Percentiles rank a stretch among this genome's conserved stretches.
Evolutionary conservation across 192 early-diverging fungal species (phyloP).

Genomic region (Globomyces pollinis-pini): DNA sequence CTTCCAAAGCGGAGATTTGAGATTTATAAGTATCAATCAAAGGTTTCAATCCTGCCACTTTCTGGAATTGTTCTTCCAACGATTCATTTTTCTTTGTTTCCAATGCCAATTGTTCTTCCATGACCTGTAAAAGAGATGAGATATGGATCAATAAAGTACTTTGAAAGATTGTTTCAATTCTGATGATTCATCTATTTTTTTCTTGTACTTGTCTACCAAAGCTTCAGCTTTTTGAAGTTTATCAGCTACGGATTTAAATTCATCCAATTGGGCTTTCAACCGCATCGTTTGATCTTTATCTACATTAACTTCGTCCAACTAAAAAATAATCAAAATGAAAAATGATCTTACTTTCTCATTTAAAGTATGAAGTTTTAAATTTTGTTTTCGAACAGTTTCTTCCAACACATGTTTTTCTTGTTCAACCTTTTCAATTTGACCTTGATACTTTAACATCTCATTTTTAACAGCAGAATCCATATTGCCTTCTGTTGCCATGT

Average conservation of each 20-base stretch:
- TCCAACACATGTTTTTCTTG: background rate
- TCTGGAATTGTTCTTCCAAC: constrained; percentile 83
- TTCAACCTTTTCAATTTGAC: background rate
- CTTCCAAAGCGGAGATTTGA: constrained; percentile 68
- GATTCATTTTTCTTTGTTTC: constrained; percentile 36
- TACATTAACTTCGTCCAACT: too few relatives aligned
- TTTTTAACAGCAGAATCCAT: background rate
- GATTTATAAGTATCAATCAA: constrained; percentile 85
- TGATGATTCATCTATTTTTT: constrained; percentile 74
- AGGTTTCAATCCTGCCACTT: constrained; percentile 66
- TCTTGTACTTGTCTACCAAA: constrained; percentile 93
- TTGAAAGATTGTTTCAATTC: background rate
- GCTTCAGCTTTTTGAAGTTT: constrained; percentile 89
- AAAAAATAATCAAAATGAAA: too few relatives aligned
- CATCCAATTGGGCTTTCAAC: constrained; percentile 85
- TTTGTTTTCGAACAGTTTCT: too few relatives aligned
- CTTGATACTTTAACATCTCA: background rate
- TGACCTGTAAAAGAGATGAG: background rate
- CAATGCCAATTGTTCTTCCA: background rate
- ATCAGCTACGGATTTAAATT: constrained; percentile 84
- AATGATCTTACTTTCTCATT: too few relatives aligned
- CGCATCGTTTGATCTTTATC: constrained; percentile 55
- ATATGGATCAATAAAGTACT: background rate
- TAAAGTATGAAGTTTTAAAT: background rate
- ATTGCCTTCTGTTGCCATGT: background rate